These are phyloP conservation scores for Kernera saxatilis DNA, from an alignment of 345 rosid genomes.

Conservation along the genomic window DNA sequence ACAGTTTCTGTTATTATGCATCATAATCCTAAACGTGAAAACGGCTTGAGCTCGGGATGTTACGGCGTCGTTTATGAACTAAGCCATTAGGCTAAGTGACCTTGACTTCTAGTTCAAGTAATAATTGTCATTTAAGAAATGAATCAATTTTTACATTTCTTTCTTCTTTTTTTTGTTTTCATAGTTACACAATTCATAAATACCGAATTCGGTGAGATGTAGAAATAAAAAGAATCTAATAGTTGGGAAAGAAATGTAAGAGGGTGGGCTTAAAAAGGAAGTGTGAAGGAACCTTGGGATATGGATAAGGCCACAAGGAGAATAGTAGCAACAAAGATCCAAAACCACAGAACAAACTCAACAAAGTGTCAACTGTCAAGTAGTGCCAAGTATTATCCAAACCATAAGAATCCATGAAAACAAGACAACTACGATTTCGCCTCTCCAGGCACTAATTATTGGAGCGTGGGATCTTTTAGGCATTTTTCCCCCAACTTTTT, in stretches of 20 bases:
- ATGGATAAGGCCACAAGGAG: background rate
- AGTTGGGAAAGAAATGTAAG: background rate
- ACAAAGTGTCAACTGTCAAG: background rate
- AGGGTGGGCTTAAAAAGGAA: background rate
- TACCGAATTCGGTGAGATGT: background rate
- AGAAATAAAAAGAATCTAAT: background rate
- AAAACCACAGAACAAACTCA: slow-evolving; percentile 1
- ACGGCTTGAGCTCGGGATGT: too few species aligned
- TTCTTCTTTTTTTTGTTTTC: too few species aligned
- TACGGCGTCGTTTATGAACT: too few species aligned
- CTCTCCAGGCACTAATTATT: background rate
- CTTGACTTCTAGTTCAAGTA: background rate
- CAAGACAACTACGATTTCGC: slow-evolving; percentile 4
- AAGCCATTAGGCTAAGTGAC: too few species aligned
- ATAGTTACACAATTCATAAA: background rate
- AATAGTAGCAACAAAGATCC: background rate
- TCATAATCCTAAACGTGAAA: background rate
- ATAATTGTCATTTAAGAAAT: background rate
- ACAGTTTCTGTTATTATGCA: background rate
- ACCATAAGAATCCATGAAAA: background rate
- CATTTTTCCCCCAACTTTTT: background rate
- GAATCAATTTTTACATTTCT: background rate
- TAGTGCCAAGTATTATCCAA: background rate
- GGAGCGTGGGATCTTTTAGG: background rate
- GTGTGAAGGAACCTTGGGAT: background rate